A percentile compares a stretch with the other conserved stretches of the same genome.
phyloP scores from a whole-genome alignment of 2,329 filamentous ascomycete genomes.

The Alternaria angustiovoidea region DNA sequence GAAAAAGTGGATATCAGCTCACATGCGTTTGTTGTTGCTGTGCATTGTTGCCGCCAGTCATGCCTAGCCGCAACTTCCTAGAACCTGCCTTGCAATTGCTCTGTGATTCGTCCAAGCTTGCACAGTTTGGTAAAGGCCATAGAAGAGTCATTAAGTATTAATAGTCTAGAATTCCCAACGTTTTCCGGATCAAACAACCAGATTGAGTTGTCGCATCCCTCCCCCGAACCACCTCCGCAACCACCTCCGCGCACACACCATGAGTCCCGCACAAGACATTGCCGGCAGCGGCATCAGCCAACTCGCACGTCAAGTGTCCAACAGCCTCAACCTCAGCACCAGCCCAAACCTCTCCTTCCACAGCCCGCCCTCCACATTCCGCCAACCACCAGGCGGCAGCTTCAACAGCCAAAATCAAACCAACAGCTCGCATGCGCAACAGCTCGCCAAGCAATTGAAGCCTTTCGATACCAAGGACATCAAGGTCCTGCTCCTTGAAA shows the following conservation, averaged over 20 bases:
- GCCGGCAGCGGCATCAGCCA: slow-evolving; percentile 36
- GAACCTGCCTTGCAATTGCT: slow-evolving; percentile 10
- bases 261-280: slow-evolving; percentile 51
- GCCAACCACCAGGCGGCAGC: slow-evolving; percentile 41
- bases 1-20: slow-evolving; percentile 25
- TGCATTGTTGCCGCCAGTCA: slow-evolving; percentile 24
- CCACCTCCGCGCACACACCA: slow-evolving; percentile 34
- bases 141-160: slow-evolving; percentile 4
- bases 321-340: slow-evolving; percentile 73
- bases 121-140: neutral
- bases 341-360: slow-evolving; percentile 80
- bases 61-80: slow-evolving; percentile 19
- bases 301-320: slow-evolving; percentile 59
- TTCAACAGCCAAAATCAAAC: slow-evolving; percentile 34
- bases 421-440: slow-evolving; percentile 43
- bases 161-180: slow-evolving; percentile 9
- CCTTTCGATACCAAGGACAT: slow-evolving; percentile 96
- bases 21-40: slow-evolving; percentile 26
- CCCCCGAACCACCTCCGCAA: slow-evolving; percentile 29
- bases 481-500: slow-evolving; percentile 94
- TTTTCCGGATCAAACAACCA: slow-evolving; percentile 23
- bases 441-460: slow-evolving; percentile 77
- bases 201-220: slow-evolving; percentile 30
- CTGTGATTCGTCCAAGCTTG: slow-evolving; percentile 9
- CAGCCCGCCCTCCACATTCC: slow-evolving; percentile 71